Base-by-base conservation (phyloP, 768 basidiomycete genomes). In the Termitomyces sp. region DNA sequence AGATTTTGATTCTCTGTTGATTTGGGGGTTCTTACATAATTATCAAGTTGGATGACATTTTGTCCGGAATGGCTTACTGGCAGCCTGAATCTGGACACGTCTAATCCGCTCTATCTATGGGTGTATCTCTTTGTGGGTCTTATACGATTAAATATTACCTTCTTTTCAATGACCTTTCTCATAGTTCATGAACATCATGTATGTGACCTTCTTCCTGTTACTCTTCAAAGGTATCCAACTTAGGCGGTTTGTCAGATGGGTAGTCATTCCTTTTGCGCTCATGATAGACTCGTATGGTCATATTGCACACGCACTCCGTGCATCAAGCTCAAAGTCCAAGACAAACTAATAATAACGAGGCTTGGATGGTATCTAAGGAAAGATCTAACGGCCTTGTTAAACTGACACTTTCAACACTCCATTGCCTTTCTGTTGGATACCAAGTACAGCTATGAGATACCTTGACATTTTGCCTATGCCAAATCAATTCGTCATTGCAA, bases 31-130 rank as follows among this genome's bases (percentile, higher is more conserved):
- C 6, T 50, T n/a, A 38, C 37, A 12, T 42, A 37, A 22, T 41
- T n/a, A 28, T 21, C 34, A 57, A 85, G 84, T 30, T 91, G 84
- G 84, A 91, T 93, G 90, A 93, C 90, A 2, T 93, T 93, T 70
- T 85, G 84, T 64, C 90, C 90, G 0, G 90, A 92, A 70, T 92
- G 89, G 89, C 71, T 93, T 46, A 84, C 79, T 1, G 88, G 87
- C 19, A 87, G 81, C 63, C 82, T 84, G 0, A 88, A 78, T 66
- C 70, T 93, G 51, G 77, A 87, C 62, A 88, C 81, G 0, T 86
- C 85, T 8, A 88, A 90, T 61, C 71, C 74, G 26, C 69, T 91
- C 37, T 79, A 84, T 64, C 75, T 90, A 51, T 93, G 88, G 88
- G 83, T 91, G 10, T 90, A 92, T 70, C 83, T 92, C 41, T 65